Evolutionary conservation across 495 filamentous ascomycete genomes (phyloP).

Genomic region (Lophiotrema nucula): DNA sequence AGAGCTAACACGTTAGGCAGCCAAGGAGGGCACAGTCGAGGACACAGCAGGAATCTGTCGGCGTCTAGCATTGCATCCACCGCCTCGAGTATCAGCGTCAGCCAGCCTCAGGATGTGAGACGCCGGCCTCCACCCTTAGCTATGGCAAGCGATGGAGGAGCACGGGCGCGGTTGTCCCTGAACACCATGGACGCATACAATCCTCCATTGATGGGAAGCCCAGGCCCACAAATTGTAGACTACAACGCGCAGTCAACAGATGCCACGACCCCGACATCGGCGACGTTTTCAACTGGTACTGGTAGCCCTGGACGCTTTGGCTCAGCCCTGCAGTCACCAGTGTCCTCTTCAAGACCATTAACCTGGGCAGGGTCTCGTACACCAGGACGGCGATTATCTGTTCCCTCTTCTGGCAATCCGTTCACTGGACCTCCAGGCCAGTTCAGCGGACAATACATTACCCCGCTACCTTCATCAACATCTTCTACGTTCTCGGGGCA

Average conservation of each 20-base stretch:
- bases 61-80: constrained; percentile 81
- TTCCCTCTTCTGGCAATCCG: constrained; percentile 71
- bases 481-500: constrained; percentile 54
- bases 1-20: constrained; percentile 72
- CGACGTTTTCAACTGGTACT: constrained; percentile 68
- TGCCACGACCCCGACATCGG: constrained; percentile 74
- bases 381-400: constrained; percentile 73
- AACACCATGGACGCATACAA: constrained; percentile 54
- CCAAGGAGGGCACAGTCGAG: constrained; percentile 64
- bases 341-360: constrained; percentile 60
- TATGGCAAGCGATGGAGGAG: constrained; percentile 68
- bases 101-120: constrained; percentile 51
- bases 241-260: constrained; percentile 62
- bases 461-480: constrained; percentile 55
- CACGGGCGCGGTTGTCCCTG: constrained; percentile 59
- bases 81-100: constrained; percentile 62
- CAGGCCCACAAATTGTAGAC: constrained; percentile 43
- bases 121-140: constrained; percentile 78
- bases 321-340: constrained; percentile 64
- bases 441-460: constrained; percentile 55
- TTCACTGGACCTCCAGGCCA: constrained; percentile 65
- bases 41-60: constrained; percentile 81
- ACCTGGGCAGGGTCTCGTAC: constrained; percentile 67
- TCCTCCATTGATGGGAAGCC: constrained; percentile 46
- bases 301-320: constrained; percentile 68